Evolutionary conservation across 2,329 filamentous ascomycete species (phyloP).

Genomic region (Penicillium sp.): DNA sequence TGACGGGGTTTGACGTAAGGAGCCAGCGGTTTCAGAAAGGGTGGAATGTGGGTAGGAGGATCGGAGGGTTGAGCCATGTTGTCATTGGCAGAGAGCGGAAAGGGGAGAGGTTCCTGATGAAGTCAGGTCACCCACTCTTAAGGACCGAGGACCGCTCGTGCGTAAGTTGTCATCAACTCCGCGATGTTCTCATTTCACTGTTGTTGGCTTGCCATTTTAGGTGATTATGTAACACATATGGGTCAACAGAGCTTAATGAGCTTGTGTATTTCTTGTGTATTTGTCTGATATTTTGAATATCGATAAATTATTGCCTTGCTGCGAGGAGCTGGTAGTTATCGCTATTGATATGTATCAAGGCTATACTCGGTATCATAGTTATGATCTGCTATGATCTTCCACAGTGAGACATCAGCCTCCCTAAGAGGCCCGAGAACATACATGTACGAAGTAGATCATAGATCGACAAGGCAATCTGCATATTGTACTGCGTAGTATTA

Average conservation of each 20-base stretch:
- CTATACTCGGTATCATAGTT: background rate
- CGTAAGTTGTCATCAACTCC: background rate
- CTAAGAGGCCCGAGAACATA: background rate
- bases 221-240: constrained; percentile 15
- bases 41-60: constrained; percentile 28
- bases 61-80: constrained; percentile 24
- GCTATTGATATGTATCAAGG: background rate
- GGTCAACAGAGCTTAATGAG: background rate
- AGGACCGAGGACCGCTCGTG: background rate
- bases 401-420: background rate
- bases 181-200: background rate
- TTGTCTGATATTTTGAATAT: background rate
- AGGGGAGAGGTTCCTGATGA: background rate
- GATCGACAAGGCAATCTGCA: background rate
- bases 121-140: background rate
- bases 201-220: constrained; percentile 17
- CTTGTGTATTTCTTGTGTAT: too few species aligned
- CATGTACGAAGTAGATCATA: background rate
- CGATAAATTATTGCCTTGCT: constrained; percentile 1
- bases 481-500: too few species aligned
- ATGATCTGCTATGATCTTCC: background rate
- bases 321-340: constrained; percentile 9
- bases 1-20: constrained; percentile 39
- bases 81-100: constrained; percentile 11
- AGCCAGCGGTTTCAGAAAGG: constrained; percentile 32